Base-by-base conservation (phyloP, 495 filamentous ascomycete species). In the Aspergillus coremiiformis region DNA sequence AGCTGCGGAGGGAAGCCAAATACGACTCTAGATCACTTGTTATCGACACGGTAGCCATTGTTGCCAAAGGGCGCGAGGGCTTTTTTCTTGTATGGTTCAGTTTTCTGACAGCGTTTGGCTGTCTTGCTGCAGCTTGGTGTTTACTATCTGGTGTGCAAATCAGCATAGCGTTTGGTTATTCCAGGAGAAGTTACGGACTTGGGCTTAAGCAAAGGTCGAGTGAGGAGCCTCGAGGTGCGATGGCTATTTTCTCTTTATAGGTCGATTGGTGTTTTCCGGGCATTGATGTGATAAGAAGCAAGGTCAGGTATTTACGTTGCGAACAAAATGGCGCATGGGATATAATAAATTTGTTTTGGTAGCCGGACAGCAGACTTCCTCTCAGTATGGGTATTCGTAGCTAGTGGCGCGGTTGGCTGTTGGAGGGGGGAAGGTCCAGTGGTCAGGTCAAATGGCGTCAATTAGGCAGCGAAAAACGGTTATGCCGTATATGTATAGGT, bases 21-120 rank as follows among this genome's bases (percentile, higher is more conserved):
- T 69, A 69, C 19, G 57, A 55, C 50, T 69, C 57, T 10, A 69
- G 39, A 22, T 69, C 66, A 41, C 55, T 60, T 1, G 64, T 69
- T 45, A 66, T 65, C 9, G 62, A 57, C 12, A 69, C 64, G 10
- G 62, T 66, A 3, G 62, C 49, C 64, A 69, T 61, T 12, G 35
- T 51, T 51, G 7, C 26, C 46, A 52, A 14, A 17, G 44, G 41
- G n/a, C 17, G 32, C 27, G 17, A 33, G 5, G 44, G 21, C 22
- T 46, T 46, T 46, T 6, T 27, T 30, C 17, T 46, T 30, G 22
- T 46, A 29, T 46, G 15, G 20, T 30, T 22, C 24, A 15, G 27
- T 48, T 24, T 49, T 15, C 12, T 49, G 32, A 17, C 14, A 14
- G 19, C 21, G 32, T 23, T 27, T 45, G 19, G 21, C 19, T 23